Conservation (phyloP, 1,284 basidiomycete species). For the Sphaerobolus stellatus region DNA sequence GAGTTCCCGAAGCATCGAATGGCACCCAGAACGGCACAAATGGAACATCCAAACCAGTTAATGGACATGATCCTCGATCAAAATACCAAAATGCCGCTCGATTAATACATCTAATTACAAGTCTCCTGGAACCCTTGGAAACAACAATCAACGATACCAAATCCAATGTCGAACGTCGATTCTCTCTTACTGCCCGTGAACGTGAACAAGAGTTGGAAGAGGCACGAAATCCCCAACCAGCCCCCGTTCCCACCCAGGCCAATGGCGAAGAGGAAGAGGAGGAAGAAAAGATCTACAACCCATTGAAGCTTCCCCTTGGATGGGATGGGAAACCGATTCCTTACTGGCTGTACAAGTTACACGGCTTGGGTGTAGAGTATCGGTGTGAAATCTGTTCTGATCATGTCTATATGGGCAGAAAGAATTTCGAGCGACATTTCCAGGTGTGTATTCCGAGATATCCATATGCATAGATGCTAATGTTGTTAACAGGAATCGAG, state of each 20-base stretch:
- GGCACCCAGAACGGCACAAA: slow-evolving; percentile 45
- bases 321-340: slow-evolving; percentile 99
- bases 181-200: slow-evolving; percentile 94
- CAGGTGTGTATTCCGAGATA: slow-evolving; percentile 42
- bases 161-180: slow-evolving; percentile 93
- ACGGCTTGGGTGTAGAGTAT: slow-evolving; percentile 96
- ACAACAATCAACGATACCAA: slow-evolving; percentile 85
- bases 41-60: slow-evolving; percentile 20
- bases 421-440: slow-evolving; percentile 94
- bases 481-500: slow-evolving; percentile 71
- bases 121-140: slow-evolving; percentile 64
- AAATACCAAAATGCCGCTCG: slow-evolving; percentile 72
- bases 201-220: slow-evolving; percentile 92
- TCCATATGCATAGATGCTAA: neutral
- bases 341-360: slow-evolving; percentile 98
- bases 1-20: slow-evolving; percentile 56
- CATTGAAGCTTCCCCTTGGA: slow-evolving; percentile 93
- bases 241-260: slow-evolving; percentile 42
- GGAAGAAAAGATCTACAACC: slow-evolving; percentile 95
- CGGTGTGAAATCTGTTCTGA: slow-evolving; percentile 98
- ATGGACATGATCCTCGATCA: slow-evolving; percentile 32
- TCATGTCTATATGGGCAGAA: slow-evolving; percentile 93
- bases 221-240: slow-evolving; percentile 69
- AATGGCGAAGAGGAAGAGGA: slow-evolving; percentile 86
- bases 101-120: slow-evolving; percentile 68